Evolutionary conservation across 2,329 filamentous ascomycete genomes (phyloP), one percentile per base, ranked within the genome.

Genomic region (Chaetomium sp.): DNA sequence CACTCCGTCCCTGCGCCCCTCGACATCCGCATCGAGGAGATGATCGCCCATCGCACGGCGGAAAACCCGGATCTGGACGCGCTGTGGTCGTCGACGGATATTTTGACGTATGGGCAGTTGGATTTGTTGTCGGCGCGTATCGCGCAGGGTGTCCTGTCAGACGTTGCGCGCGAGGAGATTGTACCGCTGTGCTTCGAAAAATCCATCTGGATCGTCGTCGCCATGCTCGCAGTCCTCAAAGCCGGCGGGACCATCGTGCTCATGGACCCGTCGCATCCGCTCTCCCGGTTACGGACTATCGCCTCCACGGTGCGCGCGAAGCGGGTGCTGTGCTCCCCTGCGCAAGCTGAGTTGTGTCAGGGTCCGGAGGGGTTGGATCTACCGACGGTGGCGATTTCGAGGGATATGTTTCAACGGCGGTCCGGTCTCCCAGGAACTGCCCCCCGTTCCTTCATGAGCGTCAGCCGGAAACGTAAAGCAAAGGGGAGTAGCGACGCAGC

Each of bases 31-130:
- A 53, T 52, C 4, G 47, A 58, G 19, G 49, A 48, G 4, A 45
- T 56, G 4, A 56, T 56, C 6, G 57, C 46, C 2, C 44, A 12
- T n/a, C 38, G 52, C 33, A 65, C 10, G 41, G 52, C 12, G 1
- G 55, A 62, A 35, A 38, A 53, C 7, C 67, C 65, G 5, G 59
- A 60, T 61, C 65, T 58, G 9, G 47, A 62, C 56, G 63, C 64
- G 59, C 35, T 70, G 50, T 56, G 50, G 58, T 52, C 63, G 49
- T 51, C 65, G 58, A 66, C 68, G 55, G 67, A 64, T 2, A 41
- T 60, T 8, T 36, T 68, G 38, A 66, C 62, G 7, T 68, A 68
- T 45, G 53, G 41, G 36, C 49, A 67, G 47, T 56, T 69, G 7
- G 65, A 68, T 38, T 32, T 52, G 7, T 46, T 64, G 4, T 62